A percentile compares a stretch with the other conserved stretches of the same genome.
These are phyloP conservation scores for Chaetomium globosum DNA, from an alignment of 2,329 filamentous ascomycete species.

Conservation along the genomic window DNA sequence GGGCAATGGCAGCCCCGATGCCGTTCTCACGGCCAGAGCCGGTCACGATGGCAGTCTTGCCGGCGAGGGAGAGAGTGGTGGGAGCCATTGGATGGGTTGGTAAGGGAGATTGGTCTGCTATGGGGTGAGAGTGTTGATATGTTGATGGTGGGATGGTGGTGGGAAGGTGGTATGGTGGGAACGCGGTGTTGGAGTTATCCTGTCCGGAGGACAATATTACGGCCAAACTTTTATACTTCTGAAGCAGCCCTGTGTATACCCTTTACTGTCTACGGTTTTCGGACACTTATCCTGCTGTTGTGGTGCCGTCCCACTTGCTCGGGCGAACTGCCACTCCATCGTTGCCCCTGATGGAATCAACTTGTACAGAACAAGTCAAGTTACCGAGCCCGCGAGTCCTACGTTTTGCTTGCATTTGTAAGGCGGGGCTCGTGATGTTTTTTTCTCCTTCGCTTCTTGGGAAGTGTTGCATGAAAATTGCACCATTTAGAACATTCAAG, in stretches of 20 bases:
- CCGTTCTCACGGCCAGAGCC: conserved; percentile 50
- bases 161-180: neutral
- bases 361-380: neutral
- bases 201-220: no score
- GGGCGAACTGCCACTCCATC: neutral
- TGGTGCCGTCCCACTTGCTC: neutral
- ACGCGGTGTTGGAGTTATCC: no score
- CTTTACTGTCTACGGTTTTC: neutral
- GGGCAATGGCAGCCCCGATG: conserved; percentile 49
- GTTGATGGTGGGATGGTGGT: neutral
- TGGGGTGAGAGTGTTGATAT: neutral
- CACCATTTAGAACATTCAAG: neutral
- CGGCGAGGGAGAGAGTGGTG: conserved; percentile 42
- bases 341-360: neutral
- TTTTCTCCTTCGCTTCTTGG: neutral
- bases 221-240: conserved; percentile 6
- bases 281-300: neutral
- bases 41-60: conserved; percentile 50
- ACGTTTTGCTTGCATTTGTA: neutral
- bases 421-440: neutral
- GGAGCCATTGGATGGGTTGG: conserved; percentile 22
- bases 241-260: neutral
- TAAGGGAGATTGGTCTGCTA: neutral
- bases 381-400: neutral
- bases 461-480: neutral